Conservation (phyloP, 1,284 basidiomycete genomes). For the Rhodotorula sp. region DNA sequence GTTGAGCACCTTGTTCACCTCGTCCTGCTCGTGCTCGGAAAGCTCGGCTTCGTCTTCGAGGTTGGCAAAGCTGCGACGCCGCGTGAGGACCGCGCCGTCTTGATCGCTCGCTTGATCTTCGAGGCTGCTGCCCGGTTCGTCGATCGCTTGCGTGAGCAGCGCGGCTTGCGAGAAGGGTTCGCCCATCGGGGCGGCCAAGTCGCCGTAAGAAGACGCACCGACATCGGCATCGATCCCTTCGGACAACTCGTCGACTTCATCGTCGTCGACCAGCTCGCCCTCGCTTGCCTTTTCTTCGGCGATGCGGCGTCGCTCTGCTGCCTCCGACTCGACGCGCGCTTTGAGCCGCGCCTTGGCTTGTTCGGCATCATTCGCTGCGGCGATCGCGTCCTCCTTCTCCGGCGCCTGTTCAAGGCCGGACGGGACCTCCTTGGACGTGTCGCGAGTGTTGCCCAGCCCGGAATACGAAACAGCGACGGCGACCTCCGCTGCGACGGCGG, state of each 20-base stretch:
- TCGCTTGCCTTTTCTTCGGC: not conserved
- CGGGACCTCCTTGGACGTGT: too few relatives aligned
- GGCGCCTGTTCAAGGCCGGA: too few relatives aligned
- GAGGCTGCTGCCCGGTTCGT: not conserved
- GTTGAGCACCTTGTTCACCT: not conserved
- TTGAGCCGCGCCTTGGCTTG: too few relatives aligned
- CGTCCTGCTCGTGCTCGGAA: not conserved
- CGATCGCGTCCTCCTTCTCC: not conserved
- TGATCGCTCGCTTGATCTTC: not conserved
- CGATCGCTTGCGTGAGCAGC: not conserved
- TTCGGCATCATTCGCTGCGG: too few relatives aligned
- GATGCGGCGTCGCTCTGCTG: not conserved
- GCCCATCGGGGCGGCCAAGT: too few relatives aligned
- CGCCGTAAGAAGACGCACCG: too few relatives aligned
- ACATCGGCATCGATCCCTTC: too few relatives aligned
- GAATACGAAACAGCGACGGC: too few relatives aligned
- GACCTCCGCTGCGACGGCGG: too few relatives aligned
- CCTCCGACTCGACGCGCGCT: not conserved
- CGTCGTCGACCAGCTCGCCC: conserved; percentile 5
- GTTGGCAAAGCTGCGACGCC: not conserved
- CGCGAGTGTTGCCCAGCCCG: too few relatives aligned
- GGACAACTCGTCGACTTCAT: not conserved
- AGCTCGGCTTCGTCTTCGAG: conserved; percentile 1
- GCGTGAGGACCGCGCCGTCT: not conserved
- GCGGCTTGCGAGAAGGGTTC: conserved; percentile 1